Evolutionary conservation across 768 basidiomycete genomes (phyloP), one percentile per base, ranked within the genome.

Genomic region (Podaxis carcinomalis): DNA sequence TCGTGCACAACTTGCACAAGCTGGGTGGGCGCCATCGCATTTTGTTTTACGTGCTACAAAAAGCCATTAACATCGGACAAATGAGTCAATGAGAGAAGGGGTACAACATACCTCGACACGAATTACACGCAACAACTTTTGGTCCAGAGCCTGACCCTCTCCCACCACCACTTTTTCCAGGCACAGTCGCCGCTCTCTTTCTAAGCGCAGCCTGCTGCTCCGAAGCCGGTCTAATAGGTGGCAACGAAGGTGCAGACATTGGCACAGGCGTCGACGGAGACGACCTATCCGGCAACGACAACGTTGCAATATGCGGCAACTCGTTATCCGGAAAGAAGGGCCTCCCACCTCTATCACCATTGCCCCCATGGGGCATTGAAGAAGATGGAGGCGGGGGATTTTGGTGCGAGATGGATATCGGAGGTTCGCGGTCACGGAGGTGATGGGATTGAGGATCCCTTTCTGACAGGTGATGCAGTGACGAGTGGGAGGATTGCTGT

Each of bases 61-160:
- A 21, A 25, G 23, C 54, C 23, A 40, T 54, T 51, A 64, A 36
- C 53, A 55, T 40, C 49, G 36, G 7, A 28, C 16, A 47, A 39
- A 21, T 47, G 36, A 47, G 21, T 32, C 32, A 9, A 32, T 49
- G 46, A 51, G 39, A 51, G 51, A 25, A 10, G 19, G 42, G 4
- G 32, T n/a, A 37, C 7, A 36, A 77, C 85, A 59, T 68, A 92
- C 92, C 90, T 78, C 92, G 83, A 74, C 92, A 93, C 70, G 91
- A 91, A 73, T 93, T 92, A 74, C 92, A 93, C 14, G 92, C 92
- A 23, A 93, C 90, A 11, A 92, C 88, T 69, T 93, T 93, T 50
- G 90, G 89, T 10, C 91, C 91, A 54, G 89, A 89, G 37, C 84
- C 83, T 52, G 78, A 73, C 67, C 81, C 79, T 63, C 86, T 83